Conservation (phyloP, 352 stramenopile species). For the Phytophthora sansomeana region DNA sequence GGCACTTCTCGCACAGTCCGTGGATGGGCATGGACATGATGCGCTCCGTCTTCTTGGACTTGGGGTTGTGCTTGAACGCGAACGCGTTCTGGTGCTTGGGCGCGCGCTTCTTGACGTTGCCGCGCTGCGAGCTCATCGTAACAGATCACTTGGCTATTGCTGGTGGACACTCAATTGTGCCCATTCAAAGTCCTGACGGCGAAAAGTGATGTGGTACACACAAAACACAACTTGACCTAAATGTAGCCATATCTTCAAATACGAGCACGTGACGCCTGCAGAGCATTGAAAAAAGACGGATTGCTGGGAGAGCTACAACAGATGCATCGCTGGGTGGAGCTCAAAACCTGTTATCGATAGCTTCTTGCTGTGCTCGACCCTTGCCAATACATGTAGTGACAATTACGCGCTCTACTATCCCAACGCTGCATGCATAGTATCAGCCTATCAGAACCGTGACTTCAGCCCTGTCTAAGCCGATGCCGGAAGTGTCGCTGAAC, state of each 20-base stretch:
- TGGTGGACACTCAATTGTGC: slow-evolving; percentile 2
- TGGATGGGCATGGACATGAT: slow-evolving; percentile 93
- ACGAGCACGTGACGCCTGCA: no score
- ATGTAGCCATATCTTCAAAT: no score
- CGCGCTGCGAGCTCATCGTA: slow-evolving; percentile 91
- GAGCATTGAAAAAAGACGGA: no score
- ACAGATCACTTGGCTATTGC: slow-evolving; percentile 19
- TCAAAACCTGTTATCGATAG: no score
- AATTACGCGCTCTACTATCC: no score
- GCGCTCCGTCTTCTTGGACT: slow-evolving; percentile 97
- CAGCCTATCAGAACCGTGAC: no score
- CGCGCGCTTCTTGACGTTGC: slow-evolving; percentile 87
- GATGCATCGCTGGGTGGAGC: no score
- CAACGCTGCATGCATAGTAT: no score
- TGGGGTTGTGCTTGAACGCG: slow-evolving; percentile 98
- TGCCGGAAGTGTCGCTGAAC: not conserved
- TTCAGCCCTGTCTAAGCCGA: not conserved
- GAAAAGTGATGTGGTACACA: slow-evolving; percentile 20
- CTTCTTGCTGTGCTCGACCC: no score
- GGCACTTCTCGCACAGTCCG: slow-evolving; percentile 94
- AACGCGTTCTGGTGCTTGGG: slow-evolving; percentile 98
- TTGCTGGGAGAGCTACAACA: no score
- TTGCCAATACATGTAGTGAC: no score
- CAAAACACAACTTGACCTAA: slow-evolving; percentile 1
- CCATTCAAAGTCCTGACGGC: slow-evolving; percentile 39